A percentile compares a stretch with the other conserved stretches of the same genome.
Evolutionary conservation across 345 rosid species (phyloP).

Genomic region (Euphorbia tirucalli): DNA sequence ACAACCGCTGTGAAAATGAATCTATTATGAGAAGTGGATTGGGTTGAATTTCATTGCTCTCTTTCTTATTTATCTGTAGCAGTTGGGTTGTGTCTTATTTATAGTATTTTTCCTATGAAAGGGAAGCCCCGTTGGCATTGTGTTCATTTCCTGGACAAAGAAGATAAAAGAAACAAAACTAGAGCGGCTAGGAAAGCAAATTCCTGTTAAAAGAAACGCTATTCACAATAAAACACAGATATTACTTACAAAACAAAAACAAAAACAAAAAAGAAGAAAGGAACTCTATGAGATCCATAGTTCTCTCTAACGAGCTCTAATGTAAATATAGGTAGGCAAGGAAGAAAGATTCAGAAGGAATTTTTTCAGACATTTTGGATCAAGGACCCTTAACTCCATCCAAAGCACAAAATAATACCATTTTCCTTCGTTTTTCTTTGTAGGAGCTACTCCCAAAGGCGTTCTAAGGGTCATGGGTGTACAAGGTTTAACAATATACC

Average conservation of each 20-base stretch:
- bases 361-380: neutral
- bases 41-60: too few species aligned
- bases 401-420: neutral
- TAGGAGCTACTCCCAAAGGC: slow-evolving; percentile 99
- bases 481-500: slow-evolving; percentile 93
- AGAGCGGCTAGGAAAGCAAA: too few species aligned
- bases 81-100: too few species aligned
- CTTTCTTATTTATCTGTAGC: neutral
- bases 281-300: neutral
- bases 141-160: too few species aligned
- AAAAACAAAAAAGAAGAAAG: too few species aligned
- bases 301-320: neutral
- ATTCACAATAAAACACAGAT: neutral
- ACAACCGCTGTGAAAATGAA: neutral
- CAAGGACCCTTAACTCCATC: neutral
- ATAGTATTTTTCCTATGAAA: too few species aligned
- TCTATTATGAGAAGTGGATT: neutral
- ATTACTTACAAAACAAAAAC: neutral
- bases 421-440: slow-evolving; percentile 13
- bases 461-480: slow-evolving; percentile 99
- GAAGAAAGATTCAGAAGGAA: neutral
- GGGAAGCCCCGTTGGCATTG: too few species aligned
- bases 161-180: too few species aligned
- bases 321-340: neutral
- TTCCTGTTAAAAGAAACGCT: too few species aligned